Conservation (phyloP, 108 stramenopile species). For the Fistulifera pelliculosa region DNA sequence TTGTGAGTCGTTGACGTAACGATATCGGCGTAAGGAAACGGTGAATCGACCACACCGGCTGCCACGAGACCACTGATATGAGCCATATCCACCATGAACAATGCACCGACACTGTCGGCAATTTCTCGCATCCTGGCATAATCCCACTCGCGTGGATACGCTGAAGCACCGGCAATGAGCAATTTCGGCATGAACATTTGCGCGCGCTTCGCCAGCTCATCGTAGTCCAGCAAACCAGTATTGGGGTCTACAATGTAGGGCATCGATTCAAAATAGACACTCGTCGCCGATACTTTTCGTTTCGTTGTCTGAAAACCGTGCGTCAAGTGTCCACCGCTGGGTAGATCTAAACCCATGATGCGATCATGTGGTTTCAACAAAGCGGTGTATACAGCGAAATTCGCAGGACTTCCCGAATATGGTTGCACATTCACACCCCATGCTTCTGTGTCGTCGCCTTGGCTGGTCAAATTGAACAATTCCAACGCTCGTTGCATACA, state of each 20-base stretch:
- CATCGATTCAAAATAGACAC: conserved; percentile 97
- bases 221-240: conserved; percentile 96
- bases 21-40: conserved; percentile 96
- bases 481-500: conserved; percentile 89
- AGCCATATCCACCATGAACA: conserved; percentile 99
- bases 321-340: conserved; percentile 97
- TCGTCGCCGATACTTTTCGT: conserved; percentile 97
- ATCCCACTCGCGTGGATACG: conserved; percentile 99
- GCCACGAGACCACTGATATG: conserved; percentile 99
- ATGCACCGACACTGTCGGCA: conserved; percentile 93
- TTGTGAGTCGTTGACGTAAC: conserved; percentile 99
- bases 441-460: conserved; percentile 49
- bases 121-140: conserved; percentile 92
- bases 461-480: conserved; percentile 56
- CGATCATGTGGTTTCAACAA: conserved; percentile 96
- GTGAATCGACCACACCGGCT: conserved; percentile 75
- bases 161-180: conserved; percentile 96
- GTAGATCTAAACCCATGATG: conserved; percentile 99
- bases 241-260: conserved; percentile 94
- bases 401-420: conserved; percentile 97
- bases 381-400: conserved; percentile 99
- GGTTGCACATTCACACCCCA: conserved; percentile 99
- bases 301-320: conserved; percentile 92
- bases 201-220: conserved; percentile 89
- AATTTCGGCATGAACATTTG: conserved; percentile 96